These are phyloP conservation scores for Emmonsiellopsis sp. DNA, from an alignment of 2,329 filamentous ascomycete genomes.

Conservation along the genomic window DNA sequence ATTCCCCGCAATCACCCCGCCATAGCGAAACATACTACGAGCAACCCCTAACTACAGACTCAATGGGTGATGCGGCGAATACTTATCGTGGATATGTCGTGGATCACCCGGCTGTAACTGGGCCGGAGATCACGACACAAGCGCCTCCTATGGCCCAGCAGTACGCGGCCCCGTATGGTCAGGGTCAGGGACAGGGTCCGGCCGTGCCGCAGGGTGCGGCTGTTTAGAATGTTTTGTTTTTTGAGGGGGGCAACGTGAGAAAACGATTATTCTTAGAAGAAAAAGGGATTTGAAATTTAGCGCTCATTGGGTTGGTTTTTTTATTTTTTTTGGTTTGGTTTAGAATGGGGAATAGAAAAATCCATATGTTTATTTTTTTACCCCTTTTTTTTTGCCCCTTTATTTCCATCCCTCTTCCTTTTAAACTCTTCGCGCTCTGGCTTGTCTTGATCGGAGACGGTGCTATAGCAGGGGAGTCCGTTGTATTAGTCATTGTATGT, in stretches of 20 bases:
- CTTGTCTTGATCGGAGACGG: no score
- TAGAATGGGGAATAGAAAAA: neutral
- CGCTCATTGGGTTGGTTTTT: neutral
- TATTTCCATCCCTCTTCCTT: neutral
- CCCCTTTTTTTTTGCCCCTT: neutral
- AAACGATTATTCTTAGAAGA: neutral
- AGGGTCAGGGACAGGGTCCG: neutral
- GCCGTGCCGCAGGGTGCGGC: no score
- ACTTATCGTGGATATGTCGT: constrained; percentile 12
- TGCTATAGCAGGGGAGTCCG: no score
- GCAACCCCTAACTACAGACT: constrained; percentile 30
- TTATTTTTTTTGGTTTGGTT: neutral
- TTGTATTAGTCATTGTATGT: no score
- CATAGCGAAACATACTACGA: constrained; percentile 19
- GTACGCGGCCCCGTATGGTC: neutral
- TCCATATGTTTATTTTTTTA: neutral
- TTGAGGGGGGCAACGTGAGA: no score
- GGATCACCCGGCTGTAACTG: neutral
- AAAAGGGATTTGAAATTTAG: neutral
- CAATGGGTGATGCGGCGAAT: constrained; percentile 23
- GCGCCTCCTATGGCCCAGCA: neutral
- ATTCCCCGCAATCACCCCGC: neutral
- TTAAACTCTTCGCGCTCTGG: no score
- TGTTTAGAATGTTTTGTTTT: no score
- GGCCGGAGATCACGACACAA: neutral